Evolutionary conservation across 1,284 basidiomycete species (phyloP).

Genomic region (Mycena sp.): DNA sequence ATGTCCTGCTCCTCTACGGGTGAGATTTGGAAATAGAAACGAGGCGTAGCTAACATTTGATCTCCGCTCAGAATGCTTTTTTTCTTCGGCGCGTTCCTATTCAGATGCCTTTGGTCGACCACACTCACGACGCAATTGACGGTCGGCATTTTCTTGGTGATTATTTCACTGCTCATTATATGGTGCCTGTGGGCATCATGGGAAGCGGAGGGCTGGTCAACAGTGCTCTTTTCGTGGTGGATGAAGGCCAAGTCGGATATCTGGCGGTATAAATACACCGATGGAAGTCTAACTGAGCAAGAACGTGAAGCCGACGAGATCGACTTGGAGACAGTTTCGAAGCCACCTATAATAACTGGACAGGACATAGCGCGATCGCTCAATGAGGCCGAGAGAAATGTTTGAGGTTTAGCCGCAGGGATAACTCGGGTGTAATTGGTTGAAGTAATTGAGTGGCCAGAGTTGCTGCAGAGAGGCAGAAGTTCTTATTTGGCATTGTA

Average conservation of each 20-base stretch:
- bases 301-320: too few relatives aligned
- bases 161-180: neutral
- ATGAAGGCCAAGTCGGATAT: neutral
- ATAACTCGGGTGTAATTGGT: too few relatives aligned
- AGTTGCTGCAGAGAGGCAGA: too few relatives aligned
- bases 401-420: too few relatives aligned
- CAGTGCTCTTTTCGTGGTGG: neutral
- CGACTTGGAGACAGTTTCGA: too few relatives aligned
- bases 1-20: conserved; percentile 54
- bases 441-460: too few relatives aligned
- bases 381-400: too few relatives aligned
- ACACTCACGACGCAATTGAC: neutral
- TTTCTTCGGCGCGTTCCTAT: conserved; percentile 12
- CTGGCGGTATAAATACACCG: too few relatives aligned
- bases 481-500: too few relatives aligned
- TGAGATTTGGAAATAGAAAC: neutral
- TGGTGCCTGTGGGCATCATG: conserved; percentile 17
- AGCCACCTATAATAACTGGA: too few relatives aligned
- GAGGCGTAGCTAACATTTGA: neutral
- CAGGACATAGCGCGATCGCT: too few relatives aligned
- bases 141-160: conserved; percentile 10
- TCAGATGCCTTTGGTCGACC: conserved; percentile 12
- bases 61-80: neutral
- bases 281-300: too few relatives aligned
- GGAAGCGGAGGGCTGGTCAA: neutral